Evolutionary conservation across 1,139 yeast genomes (phyloP), one percentile per base, ranked within the genome.

Genomic region (Blastobotrys arbuscula): DNA sequence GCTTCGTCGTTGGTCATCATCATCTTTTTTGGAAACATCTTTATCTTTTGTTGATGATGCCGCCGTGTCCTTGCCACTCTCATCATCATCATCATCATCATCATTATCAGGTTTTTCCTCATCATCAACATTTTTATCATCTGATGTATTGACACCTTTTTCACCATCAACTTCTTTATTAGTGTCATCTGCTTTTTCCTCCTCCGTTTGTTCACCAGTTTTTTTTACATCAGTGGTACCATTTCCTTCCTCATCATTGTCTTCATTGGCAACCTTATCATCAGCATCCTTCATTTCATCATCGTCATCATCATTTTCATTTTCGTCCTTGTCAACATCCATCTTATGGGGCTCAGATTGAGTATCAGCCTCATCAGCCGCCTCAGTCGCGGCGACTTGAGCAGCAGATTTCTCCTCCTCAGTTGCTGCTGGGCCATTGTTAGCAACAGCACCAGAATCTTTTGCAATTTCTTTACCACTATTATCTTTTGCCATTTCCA

Each of bases 31-130:
- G 2, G 9, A 10, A 10, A 7, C 42, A 6, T 39, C 33, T 12
- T 39, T 31, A 3, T 39, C 9, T 12, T 16, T 19, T 18, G 18
- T 20, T 21, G 28, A 28, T 21, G 46, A 24, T 18, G 19, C 18
- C 13, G 31, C 16, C 44, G 20, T 16, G 30, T 33, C 34, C 18
- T 18, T 49, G 33, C 23, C 28, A 6, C 37, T 44, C 9, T 49
- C 53, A 37, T 44, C 50, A 28, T 35, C 36, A 6, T 41, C 46
- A 10, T 49, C 52, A 34, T 44, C 53, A 18, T 48, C 50, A 5
- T 47, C 49, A 16, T 49, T 47, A 18, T 47, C 54, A 4, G 50
- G 48, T 13, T 48, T 49, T 18, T 46, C 55, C 9, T 50, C 51
- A 10, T 38, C 53, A 12, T 18, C 36, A 10, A 30, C 31, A 9